Evolutionary conservation across 805 yeast genomes (phyloP), one percentile per base, ranked within the genome.

Genomic region (Saccharomycopsis sp.): DNA sequence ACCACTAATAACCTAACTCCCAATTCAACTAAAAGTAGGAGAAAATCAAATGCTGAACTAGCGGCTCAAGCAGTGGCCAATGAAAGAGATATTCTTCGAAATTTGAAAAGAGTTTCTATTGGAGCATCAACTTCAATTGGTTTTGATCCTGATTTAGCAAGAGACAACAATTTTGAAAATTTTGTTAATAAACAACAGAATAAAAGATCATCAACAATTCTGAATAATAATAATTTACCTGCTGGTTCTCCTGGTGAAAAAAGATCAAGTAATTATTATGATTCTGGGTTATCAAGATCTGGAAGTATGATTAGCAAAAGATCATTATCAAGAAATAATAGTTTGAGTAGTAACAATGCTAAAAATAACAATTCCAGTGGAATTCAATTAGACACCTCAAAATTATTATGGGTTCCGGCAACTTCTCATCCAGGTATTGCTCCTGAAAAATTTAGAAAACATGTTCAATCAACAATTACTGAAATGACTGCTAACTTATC

Each of bases 381-480:
- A 14, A 14, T 15, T 15, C 32, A 13, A 14, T 45, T 51, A 20
- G 64, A 60, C 40, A 60, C 71, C 14, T 70, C 70, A 36, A 63
- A 72, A 42, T 60, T 83, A 25, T 63, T 89, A 40, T 89, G 98
- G 98, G 96, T 92, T 1, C 97, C 97, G 0, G 98, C 97, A 2
- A 76, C 75, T 47, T 68, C 86, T 29, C 98, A 92, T 57, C 97
- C 97, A 1, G 89, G 83, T 52, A 72, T 89, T n/a, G 88, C 94
- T 20, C 97, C 97, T 2, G 94, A 84, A 52, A 85, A 83, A 51
- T 81, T 76, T 61, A 65, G 76, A 48, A 71, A 69, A 49, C 81
- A 80, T 53, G 77, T 82, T 34, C 78, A 78, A 39, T 59, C 55
- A 47, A 63, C 58, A 33, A 52, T 58, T 51, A 45, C 51, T n/a